Evolutionary conservation across 2,329 filamentous ascomycete species (phyloP).

Genomic region (Neospermospora avenae): DNA sequence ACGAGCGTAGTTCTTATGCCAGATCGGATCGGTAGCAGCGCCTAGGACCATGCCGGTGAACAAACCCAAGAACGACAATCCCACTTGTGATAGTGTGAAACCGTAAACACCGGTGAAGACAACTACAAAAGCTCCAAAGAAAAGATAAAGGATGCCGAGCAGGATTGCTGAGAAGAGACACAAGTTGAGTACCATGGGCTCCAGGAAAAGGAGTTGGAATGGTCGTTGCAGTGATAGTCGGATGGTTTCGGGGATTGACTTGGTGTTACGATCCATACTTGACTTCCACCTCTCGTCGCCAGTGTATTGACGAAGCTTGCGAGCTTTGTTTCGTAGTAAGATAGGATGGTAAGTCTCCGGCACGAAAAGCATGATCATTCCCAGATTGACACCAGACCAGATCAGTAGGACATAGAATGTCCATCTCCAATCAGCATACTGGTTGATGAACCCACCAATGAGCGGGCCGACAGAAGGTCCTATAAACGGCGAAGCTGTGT

Average conservation of each 20-base stretch:
- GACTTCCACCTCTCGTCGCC: constrained; percentile 75
- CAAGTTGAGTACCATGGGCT: constrained; percentile 82
- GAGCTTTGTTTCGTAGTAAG: constrained; percentile 70
- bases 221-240: constrained; percentile 54
- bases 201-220: constrained; percentile 73
- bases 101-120: constrained; percentile 73
- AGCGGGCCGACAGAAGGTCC: constrained; percentile 59
- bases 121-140: constrained; percentile 83
- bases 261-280: constrained; percentile 69
- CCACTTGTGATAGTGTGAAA: constrained; percentile 75
- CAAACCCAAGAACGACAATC: constrained; percentile 73
- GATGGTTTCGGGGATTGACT: constrained; percentile 63
- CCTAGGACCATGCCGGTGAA: constrained; percentile 64
- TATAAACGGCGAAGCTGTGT: constrained; percentile 62
- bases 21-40: constrained; percentile 62
- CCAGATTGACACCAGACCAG: constrained; percentile 66
- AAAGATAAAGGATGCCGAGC: constrained; percentile 85
- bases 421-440: constrained; percentile 72
- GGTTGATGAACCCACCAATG: constrained; percentile 79
- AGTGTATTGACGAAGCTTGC: constrained; percentile 65
- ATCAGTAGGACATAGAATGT: constrained; percentile 83
- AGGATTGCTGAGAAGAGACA: constrained; percentile 81
- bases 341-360: constrained; percentile 87
- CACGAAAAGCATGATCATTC: constrained; percentile 66
- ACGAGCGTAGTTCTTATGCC: constrained; percentile 55